Base-by-base conservation (phyloP, 768 basidiomycete genomes). In the Mycena vulgaris region DNA sequence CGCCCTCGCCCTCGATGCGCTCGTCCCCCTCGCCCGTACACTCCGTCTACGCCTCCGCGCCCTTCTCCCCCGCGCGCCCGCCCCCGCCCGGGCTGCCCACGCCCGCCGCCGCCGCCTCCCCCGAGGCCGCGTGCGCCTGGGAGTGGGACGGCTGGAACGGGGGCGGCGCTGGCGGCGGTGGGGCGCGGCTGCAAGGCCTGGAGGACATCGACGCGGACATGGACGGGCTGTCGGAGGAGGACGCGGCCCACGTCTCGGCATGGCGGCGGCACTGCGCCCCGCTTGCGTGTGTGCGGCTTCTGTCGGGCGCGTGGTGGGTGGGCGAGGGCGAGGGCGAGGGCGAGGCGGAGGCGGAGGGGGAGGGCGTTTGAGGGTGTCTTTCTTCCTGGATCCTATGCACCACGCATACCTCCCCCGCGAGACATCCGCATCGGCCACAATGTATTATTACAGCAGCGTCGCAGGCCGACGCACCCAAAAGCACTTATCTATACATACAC, bases 61-160 rank as follows among this genome's bases (percentile, higher is more conserved):
- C 45, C 52, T 11, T 55, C 47, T 56, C 60, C 37, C 57, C 52
- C 4, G 16, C 64, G 17, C 68, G 31, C n/a, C 45, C 68, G 7
- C 60, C 47, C 14, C 69, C 58, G 6, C 69, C 69, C 33, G n/a
- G 33, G 4, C 52, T 42, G 33, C 35, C n/a, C 17, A n/a, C 48
- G 28, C n/a, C 28, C 40, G 37, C 19, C 30, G 11, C 27, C 28
- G 51, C 30, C 42, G 16, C 42, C 40, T 21, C 25, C 17, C 28
- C 40, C 37, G 19, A n/a, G 17, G 17, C 56, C 13, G 35, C 39
- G 21, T 39, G 40, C 39, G 7, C 23, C 40, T 73, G 72, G 72
- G 72, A 70, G 61, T 70, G 68, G 72, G 68, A 60, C 21, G 68
- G 72, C n/a, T 73, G 72, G 71, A n/a, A n/a, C n/a, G 61, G 56